Evolutionary conservation across 2,329 filamentous ascomycete species (phyloP).

Genomic region (Calonectria crousiana): DNA sequence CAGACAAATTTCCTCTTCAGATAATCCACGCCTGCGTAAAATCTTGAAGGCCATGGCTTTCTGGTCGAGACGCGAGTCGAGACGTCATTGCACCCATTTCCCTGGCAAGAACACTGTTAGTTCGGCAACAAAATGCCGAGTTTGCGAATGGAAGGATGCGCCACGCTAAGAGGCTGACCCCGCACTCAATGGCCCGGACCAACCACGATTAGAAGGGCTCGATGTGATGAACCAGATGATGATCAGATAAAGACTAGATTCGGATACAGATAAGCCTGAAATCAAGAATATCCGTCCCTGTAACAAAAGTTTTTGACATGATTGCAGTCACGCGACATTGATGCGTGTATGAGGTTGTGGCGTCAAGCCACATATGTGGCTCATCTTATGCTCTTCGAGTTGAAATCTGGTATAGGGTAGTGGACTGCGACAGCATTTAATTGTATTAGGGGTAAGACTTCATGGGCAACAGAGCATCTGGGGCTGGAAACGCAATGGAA

Average conservation of each 20-base stretch:
- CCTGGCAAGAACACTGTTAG: background rate
- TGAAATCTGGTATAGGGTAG: background rate
- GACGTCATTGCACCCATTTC: background rate
- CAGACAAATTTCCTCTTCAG: background rate
- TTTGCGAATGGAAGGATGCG: background rate
- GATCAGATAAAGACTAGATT: background rate
- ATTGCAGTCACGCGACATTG: background rate
- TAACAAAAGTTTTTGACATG: background rate
- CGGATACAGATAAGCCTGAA: background rate
- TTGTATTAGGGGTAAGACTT: background rate
- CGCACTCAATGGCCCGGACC: background rate
- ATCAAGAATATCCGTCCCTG: background rate
- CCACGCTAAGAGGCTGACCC: background rate
- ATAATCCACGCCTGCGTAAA: background rate
- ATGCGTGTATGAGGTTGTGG: background rate
- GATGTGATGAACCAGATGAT: background rate
- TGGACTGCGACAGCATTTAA: background rate
- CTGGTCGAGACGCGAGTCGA: background rate
- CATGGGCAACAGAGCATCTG: background rate
- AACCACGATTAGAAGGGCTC: background rate
- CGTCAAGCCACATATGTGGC: background rate
- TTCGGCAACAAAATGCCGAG: conserved; percentile 1
- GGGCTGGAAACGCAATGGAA: background rate
- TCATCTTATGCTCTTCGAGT: background rate
- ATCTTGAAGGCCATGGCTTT: background rate